Evolutionary conservation across 2,329 filamentous ascomycete genomes (phyloP), one percentile per base, ranked within the genome.

Genomic region (Diplocarpon mali): DNA sequence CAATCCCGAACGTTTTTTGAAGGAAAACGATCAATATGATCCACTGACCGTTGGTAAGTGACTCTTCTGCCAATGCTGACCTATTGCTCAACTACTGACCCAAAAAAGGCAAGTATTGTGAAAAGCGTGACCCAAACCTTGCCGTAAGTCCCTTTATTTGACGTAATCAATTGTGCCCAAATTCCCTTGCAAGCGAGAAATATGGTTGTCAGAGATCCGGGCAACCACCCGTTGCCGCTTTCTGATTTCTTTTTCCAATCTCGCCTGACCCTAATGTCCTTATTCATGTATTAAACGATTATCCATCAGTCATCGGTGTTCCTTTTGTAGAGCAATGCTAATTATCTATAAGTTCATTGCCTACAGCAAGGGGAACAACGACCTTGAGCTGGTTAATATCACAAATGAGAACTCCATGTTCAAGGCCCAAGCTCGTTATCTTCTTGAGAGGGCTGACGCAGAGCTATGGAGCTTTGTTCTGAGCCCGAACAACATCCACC

Each of bases 401-500:
- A 96, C 92, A 60, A 98, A 96, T 58, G 93, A 98, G 68, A 98
- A 98, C 69, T 82, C 86, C n/a, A 98, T 98, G 92, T 98, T 95
- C 75, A 84, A 89, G 59, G 85, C 85, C n/a, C 92, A 98, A 66
- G 90, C 89, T 47, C 83, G 92, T 31, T 98, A 98, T 66, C 75
- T 98, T 17, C 72, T 98, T 42, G 89, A 95, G 59, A 83, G 92
- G 54, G 83, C 85, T 31, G 92, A 98, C 60, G 65, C 72, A 2
- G 92, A 98, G 64, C 79, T 98, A 38, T 98, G 93, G 93, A 73
- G 75, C 42, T 98, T 95, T 62, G 92, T 96, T 12, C 75, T 98
- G 29, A 95, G 84, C 64, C 80, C 87, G 57, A 96, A 95, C 75
- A 98, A 98, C 67, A 78, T 95, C 51, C 87, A 96, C 64, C 84